Evolutionary conservation across 2,329 filamentous ascomycete genomes (phyloP).

Genomic region (Podosphaera leucotricha): DNA sequence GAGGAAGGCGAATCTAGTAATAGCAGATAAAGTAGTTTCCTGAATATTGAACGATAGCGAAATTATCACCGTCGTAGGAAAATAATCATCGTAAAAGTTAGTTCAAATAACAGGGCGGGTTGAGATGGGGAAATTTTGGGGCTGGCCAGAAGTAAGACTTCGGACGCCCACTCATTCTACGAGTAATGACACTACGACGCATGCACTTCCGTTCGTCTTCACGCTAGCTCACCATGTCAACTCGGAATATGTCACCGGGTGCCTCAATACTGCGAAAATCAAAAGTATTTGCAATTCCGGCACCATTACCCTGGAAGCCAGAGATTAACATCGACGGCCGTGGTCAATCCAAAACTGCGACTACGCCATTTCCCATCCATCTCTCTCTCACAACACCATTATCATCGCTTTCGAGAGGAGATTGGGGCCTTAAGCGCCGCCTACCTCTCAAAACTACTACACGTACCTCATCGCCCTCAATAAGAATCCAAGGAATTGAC

Average conservation of each 20-base stretch:
- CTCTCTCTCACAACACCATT: slow-evolving; percentile 61
- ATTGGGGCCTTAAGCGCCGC: slow-evolving; percentile 81
- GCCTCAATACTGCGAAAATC: slow-evolving; percentile 59
- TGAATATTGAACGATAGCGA: background rate
- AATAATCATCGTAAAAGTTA: no score
- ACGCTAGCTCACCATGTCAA: slow-evolving; percentile 9
- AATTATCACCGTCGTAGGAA: background rate
- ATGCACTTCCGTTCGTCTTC: no score
- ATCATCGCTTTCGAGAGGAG: slow-evolving; percentile 49
- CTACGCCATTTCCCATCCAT: slow-evolving; percentile 54
- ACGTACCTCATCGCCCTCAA: slow-evolving; percentile 45
- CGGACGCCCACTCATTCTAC: no score
- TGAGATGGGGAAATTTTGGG: no score
- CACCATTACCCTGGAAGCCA: slow-evolving; percentile 41
- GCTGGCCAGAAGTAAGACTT: no score
- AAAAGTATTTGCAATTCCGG: slow-evolving; percentile 70
- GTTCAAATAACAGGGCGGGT: no score
- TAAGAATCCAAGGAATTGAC: slow-evolving; percentile 59
- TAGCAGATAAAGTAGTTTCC: background rate
- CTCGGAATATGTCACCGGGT: slow-evolving; percentile 30
- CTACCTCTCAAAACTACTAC: slow-evolving; percentile 56
- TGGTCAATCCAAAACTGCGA: slow-evolving; percentile 42
- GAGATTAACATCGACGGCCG: slow-evolving; percentile 24
- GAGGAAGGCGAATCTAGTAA: background rate
- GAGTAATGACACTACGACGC: no score